These are phyloP conservation scores for Lignosus rhinocerotis DNA, from an alignment of 1,284 basidiomycete species.

Conservation along the genomic window DNA sequence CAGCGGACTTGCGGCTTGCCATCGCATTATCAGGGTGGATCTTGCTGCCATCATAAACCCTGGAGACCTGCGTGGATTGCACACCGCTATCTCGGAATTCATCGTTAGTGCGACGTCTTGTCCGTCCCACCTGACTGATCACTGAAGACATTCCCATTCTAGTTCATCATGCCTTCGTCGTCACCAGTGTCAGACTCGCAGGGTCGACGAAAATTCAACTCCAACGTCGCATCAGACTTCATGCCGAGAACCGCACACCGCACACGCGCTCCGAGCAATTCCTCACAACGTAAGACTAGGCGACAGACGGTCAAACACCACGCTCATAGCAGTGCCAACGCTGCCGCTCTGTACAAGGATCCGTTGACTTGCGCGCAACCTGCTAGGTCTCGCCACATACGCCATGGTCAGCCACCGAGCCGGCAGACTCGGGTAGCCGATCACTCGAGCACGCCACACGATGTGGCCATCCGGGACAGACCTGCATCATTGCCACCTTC, in stretches of 20 bases:
- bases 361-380: constrained; percentile 6
- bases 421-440: constrained; percentile 6
- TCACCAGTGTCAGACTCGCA: constrained; percentile 8
- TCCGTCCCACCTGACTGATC: constrained; percentile 8
- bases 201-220: constrained; percentile 9
- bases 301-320: constrained; percentile 11
- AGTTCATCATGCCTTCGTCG: constrained; percentile 7
- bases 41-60: constrained; percentile 23
- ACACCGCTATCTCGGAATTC: constrained; percentile 17
- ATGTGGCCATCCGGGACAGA: constrained; percentile 6
- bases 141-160: not conserved
- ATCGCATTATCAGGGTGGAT: constrained; percentile 21
- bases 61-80: constrained; percentile 14
- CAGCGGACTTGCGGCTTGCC: constrained; percentile 12
- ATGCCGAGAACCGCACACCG: not conserved
- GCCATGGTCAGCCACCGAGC: constrained; percentile 18
- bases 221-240: constrained; percentile 5
- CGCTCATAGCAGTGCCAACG: constrained; percentile 17
- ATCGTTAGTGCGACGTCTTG: not conserved
- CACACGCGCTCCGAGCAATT: not conserved
- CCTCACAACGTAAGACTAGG: constrained; percentile 8
- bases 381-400: constrained; percentile 17
- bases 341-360: constrained; percentile 3
- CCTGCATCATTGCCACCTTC: constrained; percentile 18
- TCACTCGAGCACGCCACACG: constrained; percentile 8